These are phyloP conservation scores for Oryza australiensis DNA, from an alignment of 176 grass and related monocot genomes.

Conservation along the genomic window DNA sequence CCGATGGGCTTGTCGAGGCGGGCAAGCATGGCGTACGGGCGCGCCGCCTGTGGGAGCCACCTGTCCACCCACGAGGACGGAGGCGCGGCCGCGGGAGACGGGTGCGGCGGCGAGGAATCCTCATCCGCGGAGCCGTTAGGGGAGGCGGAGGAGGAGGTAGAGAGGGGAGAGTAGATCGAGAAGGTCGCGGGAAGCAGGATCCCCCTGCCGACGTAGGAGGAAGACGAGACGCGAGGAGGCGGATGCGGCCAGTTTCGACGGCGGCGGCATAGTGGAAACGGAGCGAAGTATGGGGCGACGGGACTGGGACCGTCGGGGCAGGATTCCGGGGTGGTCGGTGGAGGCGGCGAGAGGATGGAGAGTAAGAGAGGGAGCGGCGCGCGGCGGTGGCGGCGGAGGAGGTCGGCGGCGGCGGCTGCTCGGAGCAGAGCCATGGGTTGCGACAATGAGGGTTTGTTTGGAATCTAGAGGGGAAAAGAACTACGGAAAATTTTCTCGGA, in stretches of 20 bases:
- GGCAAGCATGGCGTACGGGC: conserved; percentile 75
- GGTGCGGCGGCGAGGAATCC: not conserved
- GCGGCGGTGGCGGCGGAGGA: not conserved
- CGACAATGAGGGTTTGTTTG: no score
- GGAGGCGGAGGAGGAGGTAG: conserved; percentile 15
- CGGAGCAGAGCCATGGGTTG: not conserved
- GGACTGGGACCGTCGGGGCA: no score
- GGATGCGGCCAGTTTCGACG: not conserved
- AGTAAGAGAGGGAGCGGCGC: not conserved
- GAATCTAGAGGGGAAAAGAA: no score
- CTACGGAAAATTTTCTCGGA: no score
- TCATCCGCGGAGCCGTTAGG: conserved; percentile 23
- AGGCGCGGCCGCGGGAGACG: not conserved
- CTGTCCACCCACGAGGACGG: conserved; percentile 57
- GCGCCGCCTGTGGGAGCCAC: conserved; percentile 59
- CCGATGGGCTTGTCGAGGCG: conserved; percentile 89
- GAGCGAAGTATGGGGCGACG: not conserved
- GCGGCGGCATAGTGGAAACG: not conserved
- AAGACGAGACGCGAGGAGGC: conserved; percentile 1
- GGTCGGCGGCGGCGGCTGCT: no score
- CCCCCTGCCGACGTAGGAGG: not conserved
- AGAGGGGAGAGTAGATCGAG: conserved; percentile 1
- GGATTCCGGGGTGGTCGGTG: not conserved
- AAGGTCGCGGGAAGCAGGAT: not conserved
- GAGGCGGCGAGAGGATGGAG: not conserved